Percentiles rank a stretch among this genome's conserved stretches.
phyloP scores from a whole-genome alignment of 2,329 filamentous ascomycete species.

The Ceratocystis ficicola region DNA sequence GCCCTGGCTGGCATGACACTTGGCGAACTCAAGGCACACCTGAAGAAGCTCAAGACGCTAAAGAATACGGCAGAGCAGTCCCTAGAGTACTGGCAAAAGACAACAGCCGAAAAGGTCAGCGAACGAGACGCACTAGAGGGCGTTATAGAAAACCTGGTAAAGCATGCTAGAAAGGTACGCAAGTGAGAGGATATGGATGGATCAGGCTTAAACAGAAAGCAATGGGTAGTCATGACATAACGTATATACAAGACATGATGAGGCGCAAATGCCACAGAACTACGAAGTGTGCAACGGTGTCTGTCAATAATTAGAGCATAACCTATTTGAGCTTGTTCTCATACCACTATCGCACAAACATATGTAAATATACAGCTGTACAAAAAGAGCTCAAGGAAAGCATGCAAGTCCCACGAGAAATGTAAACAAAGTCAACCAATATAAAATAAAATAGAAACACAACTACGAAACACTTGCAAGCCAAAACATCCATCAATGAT shows the following conservation, averaged over 20 bases:
- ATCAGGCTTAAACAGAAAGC: background rate
- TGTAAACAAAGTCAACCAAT: background rate
- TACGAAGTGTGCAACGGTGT: background rate
- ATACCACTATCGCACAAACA: no score
- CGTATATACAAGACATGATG: background rate
- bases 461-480: no score
- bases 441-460: no score
- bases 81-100: constrained; percentile 77
- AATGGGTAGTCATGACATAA: background rate
- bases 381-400: no score
- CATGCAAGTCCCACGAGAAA: background rate
- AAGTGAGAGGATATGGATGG: constrained; percentile 40
- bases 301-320: no score
- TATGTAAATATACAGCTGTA: no score
- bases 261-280: background rate
- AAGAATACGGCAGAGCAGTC: constrained; percentile 62
- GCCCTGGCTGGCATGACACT: constrained; percentile 70
- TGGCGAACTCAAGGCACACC: constrained; percentile 59
- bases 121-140: constrained; percentile 92
- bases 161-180: constrained; percentile 73
- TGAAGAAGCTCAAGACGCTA: constrained; percentile 55
- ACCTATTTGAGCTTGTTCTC: no score
- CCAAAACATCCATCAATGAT: background rate
- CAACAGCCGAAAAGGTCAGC: constrained; percentile 72
- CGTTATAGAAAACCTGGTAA: constrained; percentile 92